Base-by-base conservation (phyloP, 1,284 basidiomycete genomes). In the Anthracocystis walkeri region DNA sequence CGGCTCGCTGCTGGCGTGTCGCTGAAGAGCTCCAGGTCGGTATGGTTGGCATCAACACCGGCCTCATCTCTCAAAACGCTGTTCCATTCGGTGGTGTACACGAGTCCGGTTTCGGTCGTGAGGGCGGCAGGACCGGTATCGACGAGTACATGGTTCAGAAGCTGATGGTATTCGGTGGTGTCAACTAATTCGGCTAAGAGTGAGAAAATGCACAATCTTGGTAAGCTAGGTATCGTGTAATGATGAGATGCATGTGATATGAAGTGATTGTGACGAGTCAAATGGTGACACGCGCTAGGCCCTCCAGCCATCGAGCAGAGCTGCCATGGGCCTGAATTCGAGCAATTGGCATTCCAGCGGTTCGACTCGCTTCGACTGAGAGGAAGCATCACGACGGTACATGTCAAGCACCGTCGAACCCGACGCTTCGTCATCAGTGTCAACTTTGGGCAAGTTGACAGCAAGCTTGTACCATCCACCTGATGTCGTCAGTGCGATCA, bases 11-110 rank as follows among this genome's bases (percentile, higher is more conserved):
- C 63, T 98, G 94, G 93, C 90, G 96, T 49, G 95, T 99, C n/a
- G 94, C 95, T n/a, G 96, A 97, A 87, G 92, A 90, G 67, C 88
- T 99, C 49, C 93, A 99, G 86, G 93, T 95, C 4, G 97, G 97
- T 8, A 98, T 99, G 95, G 93, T 96, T 29, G 92, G 93, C 44
- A 88, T 90, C 62, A 84, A 85, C 67, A 81, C 82, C 3, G 82
- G 80, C 51, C 71, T 82, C 58, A 78, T 85, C 48, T 80, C 79
- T 27, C 82, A 83, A 35, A 69, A 65, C 51, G 41, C 68, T 14
- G 82, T 85, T n/a, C 83, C 83, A 1, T 99, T 99, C 82, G 97
- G 97, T 44, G 97, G 97, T 87, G 67, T 95, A 52, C 94, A 94
- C 86, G 91, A 94, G 87, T 92, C 91, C 80, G 93, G 94, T 1